Evolutionary conservation across 345 rosid genomes (phyloP).

Genomic region (Eucalyptus cloeziana): DNA sequence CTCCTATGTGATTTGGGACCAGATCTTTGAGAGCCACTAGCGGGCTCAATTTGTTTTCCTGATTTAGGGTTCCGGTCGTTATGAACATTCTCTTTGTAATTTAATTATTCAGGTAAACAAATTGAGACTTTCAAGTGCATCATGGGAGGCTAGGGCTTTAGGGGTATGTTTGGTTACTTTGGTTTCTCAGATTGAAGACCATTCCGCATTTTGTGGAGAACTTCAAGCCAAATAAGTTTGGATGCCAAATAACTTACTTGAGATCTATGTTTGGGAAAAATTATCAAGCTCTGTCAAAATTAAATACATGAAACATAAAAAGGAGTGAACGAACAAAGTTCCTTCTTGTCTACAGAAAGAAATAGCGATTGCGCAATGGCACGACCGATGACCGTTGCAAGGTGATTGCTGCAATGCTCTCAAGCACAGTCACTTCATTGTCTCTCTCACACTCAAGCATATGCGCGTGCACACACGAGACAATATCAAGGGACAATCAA

Average conservation of each 20-base stretch:
- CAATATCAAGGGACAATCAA: background rate
- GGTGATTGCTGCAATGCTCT: background rate
- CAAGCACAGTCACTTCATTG: background rate
- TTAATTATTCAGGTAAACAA: background rate
- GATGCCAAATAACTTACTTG: background rate
- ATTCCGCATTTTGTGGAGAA: background rate
- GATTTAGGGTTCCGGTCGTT: background rate
- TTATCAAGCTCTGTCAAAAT: background rate
- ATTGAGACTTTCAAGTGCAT: background rate
- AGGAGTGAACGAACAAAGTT: background rate
- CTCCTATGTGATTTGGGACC: background rate
- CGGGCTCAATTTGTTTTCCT: background rate
- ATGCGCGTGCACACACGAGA: background rate
- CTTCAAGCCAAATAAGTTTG: background rate
- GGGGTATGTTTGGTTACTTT: background rate
- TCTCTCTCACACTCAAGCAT: background rate
- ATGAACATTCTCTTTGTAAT: background rate
- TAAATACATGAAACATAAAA: background rate
- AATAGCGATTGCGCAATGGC: background rate
- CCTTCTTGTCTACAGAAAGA: background rate
- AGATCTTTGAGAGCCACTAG: background rate
- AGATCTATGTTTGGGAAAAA: background rate
- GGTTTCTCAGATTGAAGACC: background rate
- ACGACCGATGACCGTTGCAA: background rate
- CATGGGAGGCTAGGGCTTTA: background rate